Evolutionary conservation across 257 asterid species (phyloP).

Genomic region (Ophiorrhiza pumila): DNA sequence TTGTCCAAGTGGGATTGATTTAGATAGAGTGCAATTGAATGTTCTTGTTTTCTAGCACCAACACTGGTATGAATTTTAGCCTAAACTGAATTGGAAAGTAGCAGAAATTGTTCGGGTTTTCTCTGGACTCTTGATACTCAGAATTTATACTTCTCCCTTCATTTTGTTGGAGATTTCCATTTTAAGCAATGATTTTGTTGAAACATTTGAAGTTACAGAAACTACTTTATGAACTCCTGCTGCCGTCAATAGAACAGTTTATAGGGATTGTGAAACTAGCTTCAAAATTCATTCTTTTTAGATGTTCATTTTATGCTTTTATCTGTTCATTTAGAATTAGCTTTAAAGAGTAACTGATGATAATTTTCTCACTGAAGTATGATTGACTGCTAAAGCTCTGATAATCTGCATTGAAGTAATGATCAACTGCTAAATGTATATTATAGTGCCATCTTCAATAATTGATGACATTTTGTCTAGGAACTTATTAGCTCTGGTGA

Average conservation of each 20-base stretch:
- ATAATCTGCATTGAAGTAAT: no score
- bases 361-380: constrained; percentile 1
- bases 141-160: background rate
- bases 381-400: no score
- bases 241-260: background rate
- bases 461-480: background rate
- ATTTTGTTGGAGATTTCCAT: background rate
- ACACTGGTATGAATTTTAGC: no score
- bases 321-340: background rate
- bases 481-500: background rate
- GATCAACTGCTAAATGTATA: background rate
- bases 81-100: no score
- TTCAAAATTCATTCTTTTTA: background rate
- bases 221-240: background rate
- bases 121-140: background rate
- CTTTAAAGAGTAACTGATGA: background rate
- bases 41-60: background rate
- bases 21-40: background rate
- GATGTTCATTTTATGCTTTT: background rate
- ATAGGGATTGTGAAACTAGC: background rate
- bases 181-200: background rate
- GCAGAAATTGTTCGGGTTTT: background rate
- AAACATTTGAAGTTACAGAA: background rate
- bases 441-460: background rate
- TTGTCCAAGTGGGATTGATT: background rate